Percentiles rank a stretch among this genome's conserved stretches.
Conservation (phyloP, 352 stramenopile species). For the Blastocystis sp. region DNA sequence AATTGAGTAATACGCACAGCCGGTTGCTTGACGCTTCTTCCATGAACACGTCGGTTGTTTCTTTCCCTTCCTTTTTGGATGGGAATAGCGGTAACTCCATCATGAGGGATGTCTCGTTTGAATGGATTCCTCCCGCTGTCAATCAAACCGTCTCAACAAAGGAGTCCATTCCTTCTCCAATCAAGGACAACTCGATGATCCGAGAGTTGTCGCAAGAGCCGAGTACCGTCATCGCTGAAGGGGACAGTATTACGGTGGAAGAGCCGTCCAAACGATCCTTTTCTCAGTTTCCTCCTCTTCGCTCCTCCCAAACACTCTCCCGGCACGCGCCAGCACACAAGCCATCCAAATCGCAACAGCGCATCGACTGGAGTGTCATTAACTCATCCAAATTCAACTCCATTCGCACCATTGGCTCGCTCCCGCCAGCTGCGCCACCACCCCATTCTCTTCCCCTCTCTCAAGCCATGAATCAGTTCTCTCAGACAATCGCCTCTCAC, state of each 20-base stretch:
- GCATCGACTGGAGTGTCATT: conserved; percentile 29
- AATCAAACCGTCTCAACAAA: neutral
- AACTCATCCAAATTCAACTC: conserved; percentile 36
- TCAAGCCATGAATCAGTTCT: neutral
- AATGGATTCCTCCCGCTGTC: neutral
- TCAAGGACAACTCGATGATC: neutral
- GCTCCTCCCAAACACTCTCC: neutral
- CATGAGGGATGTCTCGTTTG: neutral
- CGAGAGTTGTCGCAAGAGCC: neutral
- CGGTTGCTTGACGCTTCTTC: neutral
- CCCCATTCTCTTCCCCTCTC: conserved; percentile 1
- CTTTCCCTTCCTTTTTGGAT: neutral
- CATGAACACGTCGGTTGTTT: neutral
- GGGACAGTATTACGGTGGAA: neutral
- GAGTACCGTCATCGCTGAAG: neutral
- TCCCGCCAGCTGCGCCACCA: neutral
- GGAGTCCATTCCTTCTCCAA: neutral
- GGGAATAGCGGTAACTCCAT: neutral
- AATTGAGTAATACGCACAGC: neutral
- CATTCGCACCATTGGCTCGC: neutral
- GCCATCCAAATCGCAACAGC: neutral
- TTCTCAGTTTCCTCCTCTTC: conserved; percentile 28
- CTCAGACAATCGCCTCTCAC: neutral
- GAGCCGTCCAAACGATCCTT: neutral
- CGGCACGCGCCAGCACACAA: neutral